Conservation (phyloP, 2,329 filamentous ascomycete genomes). For the Microcyclospora tardicrescens region DNA sequence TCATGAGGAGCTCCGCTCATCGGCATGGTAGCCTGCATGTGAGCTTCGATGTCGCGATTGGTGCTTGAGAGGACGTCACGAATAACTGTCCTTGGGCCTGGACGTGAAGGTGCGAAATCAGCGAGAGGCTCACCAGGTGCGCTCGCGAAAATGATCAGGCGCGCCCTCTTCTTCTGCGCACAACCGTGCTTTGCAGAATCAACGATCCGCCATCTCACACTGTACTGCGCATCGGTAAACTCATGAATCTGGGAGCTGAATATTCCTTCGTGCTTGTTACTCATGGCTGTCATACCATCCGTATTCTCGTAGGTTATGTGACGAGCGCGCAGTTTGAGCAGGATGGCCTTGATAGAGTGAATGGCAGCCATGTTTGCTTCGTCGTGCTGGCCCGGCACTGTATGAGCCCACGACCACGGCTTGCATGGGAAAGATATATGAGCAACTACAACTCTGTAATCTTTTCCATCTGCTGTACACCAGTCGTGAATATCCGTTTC, state of each 20-base stretch:
- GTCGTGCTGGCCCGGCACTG: conserved; percentile 42
- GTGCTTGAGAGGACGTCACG: conserved; percentile 26
- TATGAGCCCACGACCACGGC: conserved; percentile 61
- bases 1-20: too few relatives aligned
- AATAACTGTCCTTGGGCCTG: conserved; percentile 25
- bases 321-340: background rate
- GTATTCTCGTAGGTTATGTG: too few relatives aligned
- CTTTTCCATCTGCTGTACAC: too few relatives aligned
- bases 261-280: too few relatives aligned
- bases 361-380: conserved; percentile 52
- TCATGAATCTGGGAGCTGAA: too few relatives aligned
- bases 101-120: background rate
- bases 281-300: too few relatives aligned
- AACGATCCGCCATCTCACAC: too few relatives aligned
- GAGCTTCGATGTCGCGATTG: conserved; percentile 1
- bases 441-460: conserved; percentile 45
- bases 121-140: conserved; percentile 22
- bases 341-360: conserved; percentile 25
- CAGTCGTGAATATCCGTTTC: conserved; percentile 2
- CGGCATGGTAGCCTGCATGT: conserved; percentile 3
- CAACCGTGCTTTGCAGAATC: too few relatives aligned
- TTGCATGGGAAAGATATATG: conserved; percentile 72
- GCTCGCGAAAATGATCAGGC: conserved; percentile 37
- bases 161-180: conserved; percentile 17
- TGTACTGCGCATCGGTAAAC: too few relatives aligned